phyloP scores from a whole-genome alignment of 495 filamentous ascomycete species.

The Neurospora sp. region DNA sequence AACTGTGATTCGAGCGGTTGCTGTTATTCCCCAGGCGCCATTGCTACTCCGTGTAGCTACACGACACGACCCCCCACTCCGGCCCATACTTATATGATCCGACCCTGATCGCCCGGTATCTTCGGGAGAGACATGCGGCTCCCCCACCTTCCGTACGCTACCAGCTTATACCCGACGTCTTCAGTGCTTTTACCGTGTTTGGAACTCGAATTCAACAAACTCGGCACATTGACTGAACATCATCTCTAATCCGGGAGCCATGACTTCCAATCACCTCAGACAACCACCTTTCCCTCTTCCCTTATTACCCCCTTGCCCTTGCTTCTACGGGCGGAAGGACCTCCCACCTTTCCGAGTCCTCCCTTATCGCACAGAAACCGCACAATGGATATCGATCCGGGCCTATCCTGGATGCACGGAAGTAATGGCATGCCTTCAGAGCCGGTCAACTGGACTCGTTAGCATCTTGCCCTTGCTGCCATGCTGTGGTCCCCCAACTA shows the following conservation, averaged over 20 bases:
- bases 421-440: not conserved
- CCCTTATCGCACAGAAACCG: not conserved
- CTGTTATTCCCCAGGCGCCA: not conserved
- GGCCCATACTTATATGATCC: not conserved
- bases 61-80: not conserved
- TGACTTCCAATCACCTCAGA: not conserved
- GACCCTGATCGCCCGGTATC: not conserved
- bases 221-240: not conserved
- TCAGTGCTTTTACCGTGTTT: not conserved
- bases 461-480: not conserved
- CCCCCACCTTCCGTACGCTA: constrained; percentile 3
- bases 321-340: not conserved
- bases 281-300: not conserved
- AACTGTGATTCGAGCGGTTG: not conserved
- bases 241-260: not conserved
- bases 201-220: not conserved
- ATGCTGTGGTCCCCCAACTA: not conserved
- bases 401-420: not conserved
- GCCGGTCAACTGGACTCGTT: not conserved
- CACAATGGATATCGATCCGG: not conserved
- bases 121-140: not conserved
- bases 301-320: not conserved
- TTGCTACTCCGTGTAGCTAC: not conserved
- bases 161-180: not conserved
- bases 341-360: not conserved